Percentiles rank a stretch among this genome's conserved stretches.
phyloP scores from a whole-genome alignment of 495 filamentous ascomycete species.

The Aspergillus saccharolyticus region DNA sequence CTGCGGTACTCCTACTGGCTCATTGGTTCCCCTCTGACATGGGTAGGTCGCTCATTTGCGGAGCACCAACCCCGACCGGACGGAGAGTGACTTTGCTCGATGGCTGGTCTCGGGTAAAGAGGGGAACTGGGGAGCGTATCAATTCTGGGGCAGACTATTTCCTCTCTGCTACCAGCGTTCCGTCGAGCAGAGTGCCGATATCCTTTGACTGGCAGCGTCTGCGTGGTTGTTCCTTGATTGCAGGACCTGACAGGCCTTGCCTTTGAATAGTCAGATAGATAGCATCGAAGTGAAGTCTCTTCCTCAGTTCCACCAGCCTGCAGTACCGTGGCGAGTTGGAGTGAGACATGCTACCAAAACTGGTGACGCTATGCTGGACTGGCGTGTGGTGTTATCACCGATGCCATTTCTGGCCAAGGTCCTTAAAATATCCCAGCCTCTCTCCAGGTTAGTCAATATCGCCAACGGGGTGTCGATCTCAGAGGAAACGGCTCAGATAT shows the following conservation, averaged over 20 bases:
- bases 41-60: conserved; percentile 31
- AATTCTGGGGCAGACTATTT: conserved; percentile 35
- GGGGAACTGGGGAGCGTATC: conserved; percentile 20
- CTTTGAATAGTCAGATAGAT: background rate
- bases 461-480: conserved; percentile 10
- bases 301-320: background rate
- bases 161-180: conserved; percentile 32
- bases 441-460: conserved; percentile 7
- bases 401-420: conserved; percentile 8
- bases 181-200: conserved; percentile 27
- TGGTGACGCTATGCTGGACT: background rate
- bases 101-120: conserved; percentile 30
- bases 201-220: conserved; percentile 10
- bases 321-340: conserved; percentile 3
- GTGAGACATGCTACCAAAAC: conserved; percentile 8
- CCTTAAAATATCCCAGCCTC: conserved; percentile 1
- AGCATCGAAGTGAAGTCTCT: conserved; percentile 1
- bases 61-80: conserved; percentile 29
- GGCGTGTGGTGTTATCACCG: conserved; percentile 2
- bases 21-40: conserved; percentile 11
- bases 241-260: background rate
- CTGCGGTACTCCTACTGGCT: background rate
- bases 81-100: conserved; percentile 30
- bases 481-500: background rate
- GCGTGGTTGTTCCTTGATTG: background rate